Evolutionary conservation across 2,329 filamentous ascomycete species (phyloP), one percentile per base, ranked within the genome.

Genomic region (Pseudocercospora macadamiae): DNA sequence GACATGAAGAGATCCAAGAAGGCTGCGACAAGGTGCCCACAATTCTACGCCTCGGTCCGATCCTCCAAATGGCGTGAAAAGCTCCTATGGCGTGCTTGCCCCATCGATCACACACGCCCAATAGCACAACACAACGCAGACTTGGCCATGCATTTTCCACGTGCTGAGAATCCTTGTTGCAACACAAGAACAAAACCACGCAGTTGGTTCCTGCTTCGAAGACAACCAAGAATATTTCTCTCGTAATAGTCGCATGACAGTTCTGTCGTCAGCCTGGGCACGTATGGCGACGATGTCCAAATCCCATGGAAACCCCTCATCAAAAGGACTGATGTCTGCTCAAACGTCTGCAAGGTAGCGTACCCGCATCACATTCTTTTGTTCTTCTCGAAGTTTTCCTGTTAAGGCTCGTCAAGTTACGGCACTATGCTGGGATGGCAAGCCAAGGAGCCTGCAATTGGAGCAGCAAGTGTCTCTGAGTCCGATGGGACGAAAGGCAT

Each of bases 211-310:
- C 28, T 16, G 23, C 42, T 18, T 21, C 39, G 25, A 18, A 58
- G 23, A 49, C 8, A 2, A 21, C 21, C 39, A 45, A 45, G 16
- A 19, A 5, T 28, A 48, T 23, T 21, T 61, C 56, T 60, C 39
- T 61, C 49, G 59, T 61, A 64, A 61, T 54, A 39, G 39, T 32
- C 36, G 44, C 28, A 44, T 36, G 39, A 23, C 21, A 54, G 37
- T 10, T 28, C 36, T 59, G 53, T 28, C 57, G 37, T 23, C 42
- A 64, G 53, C 18, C 53, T 61, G 51, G 59, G 56, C 59, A 21
- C 12, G 32, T 18, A 57, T 61, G 59, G 47, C 55, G 61, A 58
- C 25, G n/a, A 23, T 19, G 30, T 45, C 16, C 7, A 23, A 30
- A 10, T 10, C 16, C n/a, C 19, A 19, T 16, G 21, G 34, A 23